phyloP scores from a whole-genome alignment of 441 rosid genomes.

The Manihot esculenta region DNA sequence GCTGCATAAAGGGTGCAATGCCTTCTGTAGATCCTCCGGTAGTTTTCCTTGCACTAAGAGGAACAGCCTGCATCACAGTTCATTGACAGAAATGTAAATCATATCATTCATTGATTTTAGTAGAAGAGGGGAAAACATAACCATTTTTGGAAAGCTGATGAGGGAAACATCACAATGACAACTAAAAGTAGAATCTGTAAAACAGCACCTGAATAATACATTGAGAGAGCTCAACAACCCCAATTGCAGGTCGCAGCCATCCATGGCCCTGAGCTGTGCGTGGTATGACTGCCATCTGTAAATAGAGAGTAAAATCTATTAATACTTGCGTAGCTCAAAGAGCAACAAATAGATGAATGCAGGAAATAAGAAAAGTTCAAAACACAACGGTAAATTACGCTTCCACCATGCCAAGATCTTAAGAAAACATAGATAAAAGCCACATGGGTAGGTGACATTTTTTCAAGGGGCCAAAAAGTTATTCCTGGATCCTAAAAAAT shows the following conservation, averaged over 20 bases:
- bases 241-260: slow-evolving; percentile 97
- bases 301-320: slow-evolving; percentile 13
- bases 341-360: neutral
- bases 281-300: slow-evolving; percentile 93
- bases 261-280: slow-evolving; percentile 92
- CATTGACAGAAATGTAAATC: slow-evolving; percentile 15
- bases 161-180: neutral
- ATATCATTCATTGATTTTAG: neutral
- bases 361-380: neutral
- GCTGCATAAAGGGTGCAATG: slow-evolving; percentile 86
- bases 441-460: neutral
- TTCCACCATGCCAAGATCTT: neutral
- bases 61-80: slow-evolving; percentile 70
- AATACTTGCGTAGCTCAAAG: slow-evolving; percentile 5
- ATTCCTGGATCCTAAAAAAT: slow-evolving; percentile 11
- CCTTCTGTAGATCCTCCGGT: slow-evolving; percentile 88
- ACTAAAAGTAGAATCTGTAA: slow-evolving; percentile 9
- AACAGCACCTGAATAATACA: slow-evolving; percentile 82
- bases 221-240: slow-evolving; percentile 93
- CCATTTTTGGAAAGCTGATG: neutral
- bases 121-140: neutral
- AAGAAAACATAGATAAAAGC: no score
- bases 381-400: neutral
- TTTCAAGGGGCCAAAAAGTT: neutral
- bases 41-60: slow-evolving; percentile 90